These are phyloP conservation scores for Leucoagaricus sp. DNA, from an alignment of 1,284 basidiomycete species.

Conservation along the genomic window DNA sequence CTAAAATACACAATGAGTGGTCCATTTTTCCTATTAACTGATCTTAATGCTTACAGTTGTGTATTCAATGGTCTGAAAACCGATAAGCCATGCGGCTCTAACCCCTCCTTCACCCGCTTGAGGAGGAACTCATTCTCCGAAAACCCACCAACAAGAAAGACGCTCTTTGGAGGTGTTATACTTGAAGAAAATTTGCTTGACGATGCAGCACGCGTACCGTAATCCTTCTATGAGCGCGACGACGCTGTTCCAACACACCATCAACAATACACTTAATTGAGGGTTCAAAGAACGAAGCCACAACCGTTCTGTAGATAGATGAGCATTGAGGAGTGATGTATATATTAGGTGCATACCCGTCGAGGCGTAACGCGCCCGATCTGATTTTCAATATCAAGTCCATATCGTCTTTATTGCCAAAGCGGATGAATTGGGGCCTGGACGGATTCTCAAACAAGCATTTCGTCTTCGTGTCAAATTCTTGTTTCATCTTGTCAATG, in stretches of 20 bases:
- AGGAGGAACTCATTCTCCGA: slow-evolving; percentile 50
- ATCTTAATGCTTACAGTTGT: slow-evolving; percentile 37
- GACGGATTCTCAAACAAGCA: slow-evolving; percentile 40
- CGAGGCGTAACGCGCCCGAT: slow-evolving; percentile 37
- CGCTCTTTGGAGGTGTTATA: slow-evolving; percentile 12
- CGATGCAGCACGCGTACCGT: slow-evolving; percentile 28
- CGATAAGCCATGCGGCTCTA: slow-evolving; percentile 30
- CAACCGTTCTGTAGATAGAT: slow-evolving; percentile 37
- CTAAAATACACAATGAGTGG: slow-evolving; percentile 27
- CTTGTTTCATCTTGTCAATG: slow-evolving; percentile 40
- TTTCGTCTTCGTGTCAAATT: slow-evolving; percentile 54
- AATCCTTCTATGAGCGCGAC: slow-evolving; percentile 31
- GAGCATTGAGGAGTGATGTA: too few species aligned
- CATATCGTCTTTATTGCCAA: too few species aligned
- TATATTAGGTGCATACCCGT: slow-evolving; percentile 28
- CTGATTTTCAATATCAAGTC: slow-evolving; percentile 37
- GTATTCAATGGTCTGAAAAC: slow-evolving; percentile 48
- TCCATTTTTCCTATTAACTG: background rate
- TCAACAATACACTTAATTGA: slow-evolving; percentile 43
- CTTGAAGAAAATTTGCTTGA: background rate
- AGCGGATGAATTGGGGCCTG: slow-evolving; percentile 34
- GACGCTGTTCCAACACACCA: slow-evolving; percentile 38
- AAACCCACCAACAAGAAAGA: slow-evolving; percentile 42
- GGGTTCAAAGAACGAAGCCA: slow-evolving; percentile 48
- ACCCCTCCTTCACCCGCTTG: slow-evolving; percentile 32